phyloP scores from a whole-genome alignment of 169 alveolate species.

The Babesia bigemina region DNA sequence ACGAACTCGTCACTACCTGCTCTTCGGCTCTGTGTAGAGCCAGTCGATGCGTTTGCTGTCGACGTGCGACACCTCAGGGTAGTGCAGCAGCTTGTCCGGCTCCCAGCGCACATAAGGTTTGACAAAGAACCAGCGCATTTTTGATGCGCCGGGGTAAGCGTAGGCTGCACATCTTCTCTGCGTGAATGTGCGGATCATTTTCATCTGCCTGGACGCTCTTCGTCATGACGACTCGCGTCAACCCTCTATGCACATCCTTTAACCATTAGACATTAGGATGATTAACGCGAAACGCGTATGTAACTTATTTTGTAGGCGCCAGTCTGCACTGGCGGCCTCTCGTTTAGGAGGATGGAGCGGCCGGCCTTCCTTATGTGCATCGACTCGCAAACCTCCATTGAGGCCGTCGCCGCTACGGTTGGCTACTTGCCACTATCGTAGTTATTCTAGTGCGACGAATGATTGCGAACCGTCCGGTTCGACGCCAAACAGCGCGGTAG shows the following conservation, averaged over 20 bases:
- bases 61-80: constrained; percentile 59
- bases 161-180: constrained; percentile 35
- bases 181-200: constrained; percentile 5
- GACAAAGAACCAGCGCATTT: constrained; percentile 64
- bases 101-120: constrained; percentile 64
- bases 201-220: neutral
- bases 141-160: constrained; percentile 65
- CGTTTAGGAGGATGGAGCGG: neutral
- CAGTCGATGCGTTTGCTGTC: constrained; percentile 56
- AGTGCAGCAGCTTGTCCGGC: constrained; percentile 45
- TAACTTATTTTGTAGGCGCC: neutral
- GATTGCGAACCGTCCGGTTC: neutral
- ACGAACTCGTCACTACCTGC: constrained; percentile 34
- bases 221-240: neutral
- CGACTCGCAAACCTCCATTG: neutral
- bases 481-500: neutral
- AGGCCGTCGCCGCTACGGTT: neutral
- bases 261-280: constrained; percentile 1
- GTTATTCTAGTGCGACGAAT: neutral
- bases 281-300: neutral
- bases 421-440: neutral
- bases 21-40: constrained; percentile 53
- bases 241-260: neutral
- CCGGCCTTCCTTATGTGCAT: constrained; percentile 5
- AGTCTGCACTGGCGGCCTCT: neutral